Percentiles rank a stretch among this genome's conserved stretches.
Conservation (phyloP, 2,329 filamentous ascomycete species). For the Colletotrichum gloeosporioides region DNA sequence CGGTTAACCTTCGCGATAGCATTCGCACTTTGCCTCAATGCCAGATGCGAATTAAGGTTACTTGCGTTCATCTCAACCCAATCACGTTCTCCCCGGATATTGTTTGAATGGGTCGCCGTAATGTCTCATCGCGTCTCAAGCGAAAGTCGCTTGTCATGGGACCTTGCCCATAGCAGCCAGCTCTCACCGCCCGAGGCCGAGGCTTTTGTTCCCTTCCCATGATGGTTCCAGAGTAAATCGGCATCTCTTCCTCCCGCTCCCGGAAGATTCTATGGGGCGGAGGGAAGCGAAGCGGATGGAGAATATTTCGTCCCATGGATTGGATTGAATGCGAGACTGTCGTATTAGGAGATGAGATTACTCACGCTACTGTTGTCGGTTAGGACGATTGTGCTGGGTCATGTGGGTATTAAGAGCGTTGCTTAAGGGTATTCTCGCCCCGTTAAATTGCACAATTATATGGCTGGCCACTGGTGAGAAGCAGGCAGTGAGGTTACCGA, state of each 20-base stretch:
- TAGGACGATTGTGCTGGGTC: background rate
- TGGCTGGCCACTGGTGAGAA: no score
- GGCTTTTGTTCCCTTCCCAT: background rate
- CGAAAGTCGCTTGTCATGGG: background rate
- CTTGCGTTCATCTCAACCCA: background rate
- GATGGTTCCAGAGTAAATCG: background rate
- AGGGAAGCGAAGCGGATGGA: background rate
- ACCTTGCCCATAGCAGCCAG: background rate
- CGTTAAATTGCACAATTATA: background rate
- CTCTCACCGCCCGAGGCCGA: background rate
- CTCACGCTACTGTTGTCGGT: fast-evolving
- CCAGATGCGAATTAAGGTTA: background rate
- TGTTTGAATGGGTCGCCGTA: background rate
- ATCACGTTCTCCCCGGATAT: background rate
- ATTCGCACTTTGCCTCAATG: background rate
- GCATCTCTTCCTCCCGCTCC: background rate
- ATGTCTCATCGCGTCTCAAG: background rate
- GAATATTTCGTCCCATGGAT: background rate
- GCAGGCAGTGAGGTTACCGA: no score
- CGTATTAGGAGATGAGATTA: background rate
- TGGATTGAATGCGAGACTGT: background rate
- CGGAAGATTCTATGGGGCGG: background rate
- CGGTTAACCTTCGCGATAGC: background rate
- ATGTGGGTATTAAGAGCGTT: background rate
- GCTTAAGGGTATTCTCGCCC: background rate